Evolutionary conservation across 495 filamentous ascomycete genomes (phyloP).

Genomic region (Choiromyces venosus): DNA sequence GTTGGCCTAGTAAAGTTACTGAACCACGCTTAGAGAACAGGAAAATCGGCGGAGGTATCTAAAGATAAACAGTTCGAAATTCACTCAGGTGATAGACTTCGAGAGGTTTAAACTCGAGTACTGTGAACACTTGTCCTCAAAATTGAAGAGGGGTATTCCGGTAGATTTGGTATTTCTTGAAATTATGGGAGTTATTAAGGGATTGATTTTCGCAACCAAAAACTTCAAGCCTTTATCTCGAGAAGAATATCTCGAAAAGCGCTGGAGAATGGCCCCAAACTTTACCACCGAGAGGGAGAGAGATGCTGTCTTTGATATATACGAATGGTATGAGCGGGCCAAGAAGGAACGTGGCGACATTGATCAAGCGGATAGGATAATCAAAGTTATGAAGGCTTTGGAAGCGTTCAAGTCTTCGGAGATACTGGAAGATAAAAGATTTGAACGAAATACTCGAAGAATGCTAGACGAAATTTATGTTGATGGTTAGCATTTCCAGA

Average conservation of each 20-base stretch:
- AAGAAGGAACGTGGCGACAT: constrained; percentile 41
- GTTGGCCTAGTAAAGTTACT: no score
- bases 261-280: constrained; percentile 42
- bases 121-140: constrained; percentile 45
- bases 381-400: constrained; percentile 4
- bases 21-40: constrained; percentile 16
- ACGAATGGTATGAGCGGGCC: constrained; percentile 43
- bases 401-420: no score
- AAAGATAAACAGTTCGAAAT: neutral
- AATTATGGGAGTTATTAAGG: no score
- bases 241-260: constrained; percentile 41
- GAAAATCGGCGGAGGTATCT: constrained; percentile 6
- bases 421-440: constrained; percentile 20
- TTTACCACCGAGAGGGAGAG: constrained; percentile 44
- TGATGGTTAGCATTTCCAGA: constrained; percentile 38
- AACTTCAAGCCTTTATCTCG: no score
- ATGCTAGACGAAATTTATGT: constrained; percentile 48
- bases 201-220: no score
- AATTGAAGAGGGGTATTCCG: no score
- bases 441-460: constrained; percentile 15
- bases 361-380: constrained; percentile 46
- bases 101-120: constrained; percentile 44
- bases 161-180: no score
- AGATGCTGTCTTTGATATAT: constrained; percentile 42
- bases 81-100: constrained; percentile 43